A percentile compares a stretch with the other conserved stretches of the same genome.
Evolutionary conservation across 192 early-diverging fungal species (phyloP).

Genomic region (Thoreauomyces humboldtii): DNA sequence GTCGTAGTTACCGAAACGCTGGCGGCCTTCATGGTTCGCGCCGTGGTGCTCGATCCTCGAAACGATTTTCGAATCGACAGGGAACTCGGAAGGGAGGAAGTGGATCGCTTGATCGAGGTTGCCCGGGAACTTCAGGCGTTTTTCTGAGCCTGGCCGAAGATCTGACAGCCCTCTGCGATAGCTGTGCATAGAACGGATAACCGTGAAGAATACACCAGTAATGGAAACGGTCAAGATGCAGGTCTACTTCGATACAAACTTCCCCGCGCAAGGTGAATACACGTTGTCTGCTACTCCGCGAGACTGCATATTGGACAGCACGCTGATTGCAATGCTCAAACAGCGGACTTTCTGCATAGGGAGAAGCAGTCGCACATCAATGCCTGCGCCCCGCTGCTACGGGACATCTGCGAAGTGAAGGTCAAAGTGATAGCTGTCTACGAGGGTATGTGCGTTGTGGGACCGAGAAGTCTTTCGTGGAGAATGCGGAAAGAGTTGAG

Average conservation of each 20-base stretch:
- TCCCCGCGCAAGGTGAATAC: slow-evolving; percentile 52
- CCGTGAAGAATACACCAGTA: slow-evolving; percentile 31
- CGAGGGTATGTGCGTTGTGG: slow-evolving; percentile 37
- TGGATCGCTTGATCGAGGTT: slow-evolving; percentile 54
- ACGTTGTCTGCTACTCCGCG: not conserved
- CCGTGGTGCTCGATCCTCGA: slow-evolving; percentile 54
- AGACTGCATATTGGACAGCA: too few relatives aligned
- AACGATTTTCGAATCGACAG: slow-evolving; percentile 52
- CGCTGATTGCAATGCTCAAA: not conserved
- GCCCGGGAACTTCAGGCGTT: too few relatives aligned
- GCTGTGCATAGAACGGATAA: slow-evolving; percentile 51
- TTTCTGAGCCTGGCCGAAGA: too few relatives aligned
- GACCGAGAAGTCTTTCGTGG: too few relatives aligned
- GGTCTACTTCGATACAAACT: slow-evolving; percentile 64
- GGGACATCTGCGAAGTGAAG: slow-evolving; percentile 51
- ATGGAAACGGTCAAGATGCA: slow-evolving; percentile 58
- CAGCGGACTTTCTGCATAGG: slow-evolving; percentile 56
- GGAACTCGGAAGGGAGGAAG: slow-evolving; percentile 52
- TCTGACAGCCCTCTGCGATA: too few relatives aligned
- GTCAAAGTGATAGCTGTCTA: slow-evolving; percentile 45
- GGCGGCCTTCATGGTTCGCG: slow-evolving; percentile 59
- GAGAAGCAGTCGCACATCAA: slow-evolving; percentile 47
- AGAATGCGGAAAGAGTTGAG: not conserved
- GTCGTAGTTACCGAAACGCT: slow-evolving; percentile 53
- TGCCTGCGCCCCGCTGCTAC: slow-evolving; percentile 40